Evolutionary conservation across 2,329 filamentous ascomycete genomes (phyloP).

Genomic region (Pyricularia sp.): DNA sequence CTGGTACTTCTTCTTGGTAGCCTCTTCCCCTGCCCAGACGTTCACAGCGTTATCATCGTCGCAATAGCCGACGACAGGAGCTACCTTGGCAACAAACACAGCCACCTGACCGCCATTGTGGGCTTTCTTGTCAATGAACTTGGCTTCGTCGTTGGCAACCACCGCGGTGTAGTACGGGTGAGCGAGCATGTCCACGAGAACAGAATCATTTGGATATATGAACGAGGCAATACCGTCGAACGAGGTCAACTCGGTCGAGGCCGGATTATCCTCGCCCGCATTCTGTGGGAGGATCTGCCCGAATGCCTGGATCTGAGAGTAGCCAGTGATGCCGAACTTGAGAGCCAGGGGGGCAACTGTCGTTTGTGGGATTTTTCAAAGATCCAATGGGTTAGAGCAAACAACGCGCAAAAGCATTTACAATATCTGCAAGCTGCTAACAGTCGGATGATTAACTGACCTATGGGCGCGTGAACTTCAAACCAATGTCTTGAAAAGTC

Average conservation of each 20-base stretch:
- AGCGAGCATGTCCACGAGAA: neutral
- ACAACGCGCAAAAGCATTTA: too few species aligned
- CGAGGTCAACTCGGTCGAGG: neutral
- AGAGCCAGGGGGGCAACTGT: neutral
- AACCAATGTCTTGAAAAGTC: neutral
- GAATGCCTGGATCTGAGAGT: constrained; percentile 1
- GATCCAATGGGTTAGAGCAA: too few species aligned
- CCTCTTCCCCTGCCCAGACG: too few species aligned
- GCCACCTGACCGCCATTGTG: neutral
- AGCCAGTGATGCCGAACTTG: constrained; percentile 3
- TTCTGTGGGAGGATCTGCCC: neutral
- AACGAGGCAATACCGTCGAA: neutral
- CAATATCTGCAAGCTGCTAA: neutral
- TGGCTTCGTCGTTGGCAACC: neutral
- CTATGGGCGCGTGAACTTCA: neutral
- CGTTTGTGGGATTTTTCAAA: too few species aligned
- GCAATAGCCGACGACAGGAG: neutral
- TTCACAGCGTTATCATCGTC: neutral
- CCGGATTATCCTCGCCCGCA: neutral
- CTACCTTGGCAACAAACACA: neutral
- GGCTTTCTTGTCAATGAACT: neutral
- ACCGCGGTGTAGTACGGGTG: constrained; percentile 1
- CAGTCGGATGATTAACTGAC: neutral
- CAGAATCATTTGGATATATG: neutral
- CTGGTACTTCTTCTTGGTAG: too few species aligned